A percentile compares a stretch with the other conserved stretches of the same genome.
These are phyloP conservation scores for Takakia lepidozioides DNA, from an alignment of 225 moss, liverwort and hornwort genomes.

Conservation along the genomic window DNA sequence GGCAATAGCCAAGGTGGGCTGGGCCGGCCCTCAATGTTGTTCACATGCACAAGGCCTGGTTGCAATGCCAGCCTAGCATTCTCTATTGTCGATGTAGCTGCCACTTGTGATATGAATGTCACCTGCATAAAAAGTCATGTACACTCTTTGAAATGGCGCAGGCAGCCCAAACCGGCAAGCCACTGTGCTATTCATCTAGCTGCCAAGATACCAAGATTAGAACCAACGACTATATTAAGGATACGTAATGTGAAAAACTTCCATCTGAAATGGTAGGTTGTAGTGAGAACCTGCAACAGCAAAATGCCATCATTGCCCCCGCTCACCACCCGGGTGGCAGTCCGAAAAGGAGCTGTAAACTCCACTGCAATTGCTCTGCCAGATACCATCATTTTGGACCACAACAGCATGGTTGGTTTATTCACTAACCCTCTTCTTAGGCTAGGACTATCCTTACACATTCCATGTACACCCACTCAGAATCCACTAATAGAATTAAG, in stretches of 20 bases:
- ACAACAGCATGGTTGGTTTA: too few species aligned
- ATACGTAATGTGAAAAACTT: too few species aligned
- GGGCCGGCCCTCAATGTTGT: constrained; percentile 53
- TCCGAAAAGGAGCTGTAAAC: constrained; percentile 81
- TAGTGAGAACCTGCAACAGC: constrained; percentile 65
- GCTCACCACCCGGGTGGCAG: constrained; percentile 68
- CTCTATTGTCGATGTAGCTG: constrained; percentile 52
- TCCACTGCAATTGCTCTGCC: constrained; percentile 60
- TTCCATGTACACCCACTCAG: too few species aligned
- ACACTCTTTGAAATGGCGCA: too few species aligned
- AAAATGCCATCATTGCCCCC: constrained; percentile 85
- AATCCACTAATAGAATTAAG: too few species aligned
- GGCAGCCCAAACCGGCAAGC: too few species aligned
- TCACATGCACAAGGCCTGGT: constrained; percentile 63
- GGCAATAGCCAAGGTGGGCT: constrained; percentile 79
- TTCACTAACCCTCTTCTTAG: too few species aligned
- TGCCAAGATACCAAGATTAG: too few species aligned
- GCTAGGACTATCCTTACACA: too few species aligned
- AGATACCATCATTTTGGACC: too few species aligned
- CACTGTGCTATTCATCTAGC: too few species aligned
- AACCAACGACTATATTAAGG: too few species aligned
- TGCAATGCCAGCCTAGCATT: constrained; percentile 75
- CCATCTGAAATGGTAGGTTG: neutral
- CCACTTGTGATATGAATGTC: constrained; percentile 80
- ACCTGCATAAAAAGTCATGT: constrained; percentile 67